A percentile compares a stretch with the other conserved stretches of the same genome.
phyloP scores from a whole-genome alignment of 495 filamentous ascomycete genomes.

The Cercophora samala region DNA sequence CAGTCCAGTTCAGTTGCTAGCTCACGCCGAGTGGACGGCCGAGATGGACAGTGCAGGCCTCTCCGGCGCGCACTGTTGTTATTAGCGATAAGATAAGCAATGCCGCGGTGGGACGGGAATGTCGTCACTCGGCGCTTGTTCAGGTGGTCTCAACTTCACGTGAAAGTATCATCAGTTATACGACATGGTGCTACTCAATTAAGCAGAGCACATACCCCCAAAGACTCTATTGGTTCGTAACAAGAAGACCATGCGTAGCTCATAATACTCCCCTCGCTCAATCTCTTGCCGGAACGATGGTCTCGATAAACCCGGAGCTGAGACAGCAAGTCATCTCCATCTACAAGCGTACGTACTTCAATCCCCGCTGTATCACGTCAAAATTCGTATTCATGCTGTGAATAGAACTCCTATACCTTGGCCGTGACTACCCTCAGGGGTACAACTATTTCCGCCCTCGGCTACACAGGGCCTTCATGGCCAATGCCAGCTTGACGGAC shows the following conservation, averaged over 20 bases:
- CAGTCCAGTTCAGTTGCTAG: neutral
- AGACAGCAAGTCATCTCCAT: slow-evolving; percentile 78
- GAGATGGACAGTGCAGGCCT: neutral
- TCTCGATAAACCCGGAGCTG: slow-evolving; percentile 50
- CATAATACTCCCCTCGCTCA: neutral
- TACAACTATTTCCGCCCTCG: slow-evolving; percentile 78
- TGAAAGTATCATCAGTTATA: neutral
- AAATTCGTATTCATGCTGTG: neutral
- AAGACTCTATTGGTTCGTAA: neutral
- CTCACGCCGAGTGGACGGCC: neutral
- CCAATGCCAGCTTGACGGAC: slow-evolving; percentile 65
- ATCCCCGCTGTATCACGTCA: neutral
- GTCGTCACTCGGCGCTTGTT: neutral
- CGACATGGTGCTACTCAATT: neutral
- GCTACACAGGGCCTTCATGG: slow-evolving; percentile 79
- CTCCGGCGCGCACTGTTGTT: neutral
- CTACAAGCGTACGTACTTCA: slow-evolving; percentile 73
- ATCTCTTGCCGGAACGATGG: neutral
- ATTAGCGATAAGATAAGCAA: neutral
- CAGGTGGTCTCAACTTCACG: neutral
- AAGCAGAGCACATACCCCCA: neutral
- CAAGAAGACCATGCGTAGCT: neutral
- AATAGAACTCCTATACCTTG: slow-evolving; percentile 77
- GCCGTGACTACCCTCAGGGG: slow-evolving; percentile 82
- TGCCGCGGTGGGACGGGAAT: slow-evolving; percentile 7